Evolutionary conservation across 352 stramenopile genomes (phyloP).

Genomic region (Phytopythium chamaehyphon): DNA sequence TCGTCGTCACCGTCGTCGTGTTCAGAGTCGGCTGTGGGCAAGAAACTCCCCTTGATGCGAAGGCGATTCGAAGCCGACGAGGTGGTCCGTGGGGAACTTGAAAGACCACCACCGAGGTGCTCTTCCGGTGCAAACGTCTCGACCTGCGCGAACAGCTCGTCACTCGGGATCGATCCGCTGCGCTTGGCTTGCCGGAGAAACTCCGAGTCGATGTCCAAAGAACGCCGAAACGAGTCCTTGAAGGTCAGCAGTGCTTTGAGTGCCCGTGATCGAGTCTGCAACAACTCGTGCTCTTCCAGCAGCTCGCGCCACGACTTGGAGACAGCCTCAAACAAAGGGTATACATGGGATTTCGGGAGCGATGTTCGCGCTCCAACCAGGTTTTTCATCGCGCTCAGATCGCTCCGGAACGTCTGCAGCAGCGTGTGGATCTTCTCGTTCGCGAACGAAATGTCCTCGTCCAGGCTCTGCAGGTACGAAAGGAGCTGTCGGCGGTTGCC

Average conservation of each 20-base stretch:
- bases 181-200: constrained; percentile 50
- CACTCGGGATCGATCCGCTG: constrained; percentile 45
- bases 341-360: constrained; percentile 93
- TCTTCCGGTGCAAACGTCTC: constrained; percentile 54
- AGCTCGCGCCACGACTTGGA: constrained; percentile 84
- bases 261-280: constrained; percentile 62
- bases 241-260: constrained; percentile 69
- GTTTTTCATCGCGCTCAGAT: constrained; percentile 64
- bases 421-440: constrained; percentile 76
- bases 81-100: background rate
- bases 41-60: constrained; percentile 25
- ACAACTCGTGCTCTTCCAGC: constrained; percentile 60
- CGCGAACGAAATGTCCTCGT: constrained; percentile 89
- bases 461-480: constrained; percentile 87
- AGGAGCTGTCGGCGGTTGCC: constrained; percentile 91
- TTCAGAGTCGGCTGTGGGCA: constrained; percentile 7
- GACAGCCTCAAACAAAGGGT: constrained; percentile 91
- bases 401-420: constrained; percentile 60
- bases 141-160: constrained; percentile 69
- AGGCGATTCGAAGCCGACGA: constrained; percentile 15
- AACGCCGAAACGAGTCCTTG: constrained; percentile 67
- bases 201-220: constrained; percentile 47
- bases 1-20: constrained; percentile 33
- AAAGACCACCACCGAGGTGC: constrained; percentile 13
- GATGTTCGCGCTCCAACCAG: constrained; percentile 85